These are phyloP conservation scores for Inonotus obliquus DNA, from an alignment of 1,284 basidiomycete species.

Conservation along the genomic window DNA sequence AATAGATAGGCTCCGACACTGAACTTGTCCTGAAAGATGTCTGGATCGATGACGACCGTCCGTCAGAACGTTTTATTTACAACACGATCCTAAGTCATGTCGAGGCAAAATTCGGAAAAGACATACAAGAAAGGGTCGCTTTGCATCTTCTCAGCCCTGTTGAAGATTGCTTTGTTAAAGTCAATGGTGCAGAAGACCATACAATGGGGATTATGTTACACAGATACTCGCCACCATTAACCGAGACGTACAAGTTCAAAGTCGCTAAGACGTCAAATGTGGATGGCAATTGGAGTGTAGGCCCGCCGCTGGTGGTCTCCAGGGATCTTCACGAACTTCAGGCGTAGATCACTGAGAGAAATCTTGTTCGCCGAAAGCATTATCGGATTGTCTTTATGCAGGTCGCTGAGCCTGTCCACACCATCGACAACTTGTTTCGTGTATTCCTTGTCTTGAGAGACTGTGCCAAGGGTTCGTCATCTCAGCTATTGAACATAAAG, in stretches of 20 bases:
- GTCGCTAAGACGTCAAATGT: background rate
- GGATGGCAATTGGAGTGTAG: background rate
- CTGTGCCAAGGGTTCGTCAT: background rate
- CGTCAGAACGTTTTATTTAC: background rate
- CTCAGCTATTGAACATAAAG: background rate
- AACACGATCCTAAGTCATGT: background rate
- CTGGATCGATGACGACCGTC: background rate
- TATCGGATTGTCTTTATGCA: background rate
- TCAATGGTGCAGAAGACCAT: background rate
- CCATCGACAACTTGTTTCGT: background rate
- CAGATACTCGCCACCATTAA: background rate
- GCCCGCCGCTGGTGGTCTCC: background rate
- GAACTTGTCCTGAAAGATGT: background rate
- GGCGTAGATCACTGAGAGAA: background rate
- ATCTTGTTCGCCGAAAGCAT: background rate
- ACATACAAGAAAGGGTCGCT: background rate
- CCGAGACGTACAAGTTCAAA: background rate
- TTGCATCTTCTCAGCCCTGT: background rate
- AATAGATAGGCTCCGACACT: no score
- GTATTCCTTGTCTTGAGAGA: background rate
- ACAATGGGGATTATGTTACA: background rate
- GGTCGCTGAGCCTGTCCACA: background rate
- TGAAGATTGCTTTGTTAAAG: background rate
- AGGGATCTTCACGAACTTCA: background rate
- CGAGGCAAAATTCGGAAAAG: background rate